phyloP scores from a whole-genome alignment of 805 yeast genomes.

The Tetrapisispora pingtungensis region DNA sequence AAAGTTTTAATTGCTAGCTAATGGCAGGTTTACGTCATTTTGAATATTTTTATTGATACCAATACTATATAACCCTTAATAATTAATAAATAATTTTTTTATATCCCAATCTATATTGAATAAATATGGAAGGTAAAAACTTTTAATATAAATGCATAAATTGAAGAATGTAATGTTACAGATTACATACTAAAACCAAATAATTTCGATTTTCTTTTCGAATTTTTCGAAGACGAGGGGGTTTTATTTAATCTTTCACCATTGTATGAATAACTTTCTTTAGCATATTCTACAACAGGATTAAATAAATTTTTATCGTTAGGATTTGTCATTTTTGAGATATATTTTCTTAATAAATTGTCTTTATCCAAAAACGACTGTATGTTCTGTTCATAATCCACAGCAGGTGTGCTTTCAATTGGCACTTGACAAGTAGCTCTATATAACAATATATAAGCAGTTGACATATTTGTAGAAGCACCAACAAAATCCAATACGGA shows the following conservation, averaged over 20 bases:
- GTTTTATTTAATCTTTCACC: background rate
- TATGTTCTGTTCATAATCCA: conserved; percentile 13
- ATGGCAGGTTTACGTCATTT: background rate
- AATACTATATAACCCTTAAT: conserved; percentile 1
- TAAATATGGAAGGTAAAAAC: background rate
- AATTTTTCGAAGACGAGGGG: background rate
- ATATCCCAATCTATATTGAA: background rate
- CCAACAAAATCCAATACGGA: conserved; percentile 84
- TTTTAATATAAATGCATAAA: background rate
- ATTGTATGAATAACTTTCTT: background rate
- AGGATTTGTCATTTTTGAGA: background rate
- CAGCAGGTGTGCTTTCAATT: background rate
- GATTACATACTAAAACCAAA: conserved; percentile 13
- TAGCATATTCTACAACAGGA: background rate
- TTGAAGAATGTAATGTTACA: background rate
- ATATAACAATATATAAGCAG: conserved; percentile 86
- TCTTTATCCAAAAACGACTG: conserved; percentile 18
- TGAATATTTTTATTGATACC: background rate
- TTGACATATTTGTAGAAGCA: conserved; percentile 75
- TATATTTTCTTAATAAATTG: conserved; percentile 11
- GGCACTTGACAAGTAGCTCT: conserved; percentile 37
- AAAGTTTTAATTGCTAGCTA: conserved; percentile 22
- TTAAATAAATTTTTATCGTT: background rate
- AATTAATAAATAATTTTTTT: background rate
- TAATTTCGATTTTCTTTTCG: conserved; percentile 20